Conservation (phyloP, 495 filamentous ascomycete genomes). For the Pseudoneurospora amorphoporcata region DNA sequence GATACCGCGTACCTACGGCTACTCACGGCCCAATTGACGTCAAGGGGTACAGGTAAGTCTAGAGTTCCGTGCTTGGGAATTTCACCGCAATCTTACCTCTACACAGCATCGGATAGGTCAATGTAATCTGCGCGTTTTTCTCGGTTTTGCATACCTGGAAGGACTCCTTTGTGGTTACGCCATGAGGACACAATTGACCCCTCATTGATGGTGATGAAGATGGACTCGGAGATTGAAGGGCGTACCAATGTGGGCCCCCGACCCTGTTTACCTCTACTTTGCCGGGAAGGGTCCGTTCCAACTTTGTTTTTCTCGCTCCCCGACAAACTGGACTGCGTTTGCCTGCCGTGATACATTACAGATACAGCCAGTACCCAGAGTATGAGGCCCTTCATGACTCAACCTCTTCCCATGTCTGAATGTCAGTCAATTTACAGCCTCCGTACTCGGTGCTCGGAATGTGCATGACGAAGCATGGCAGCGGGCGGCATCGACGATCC, state of each 20-base stretch:
- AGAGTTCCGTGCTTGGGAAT: constrained; percentile 3
- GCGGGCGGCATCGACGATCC: not conserved
- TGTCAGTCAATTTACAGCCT: not conserved
- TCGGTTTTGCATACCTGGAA: constrained; percentile 4
- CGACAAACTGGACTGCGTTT: too few species aligned
- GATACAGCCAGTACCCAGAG: not conserved
- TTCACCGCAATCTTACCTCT: not conserved
- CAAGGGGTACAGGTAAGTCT: not conserved
- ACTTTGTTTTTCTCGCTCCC: too few species aligned
- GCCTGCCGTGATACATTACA: not conserved
- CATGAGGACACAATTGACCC: constrained; percentile 2
- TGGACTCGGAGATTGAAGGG: not conserved
- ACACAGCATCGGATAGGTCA: not conserved
- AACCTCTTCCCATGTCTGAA: not conserved
- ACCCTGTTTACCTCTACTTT: not conserved
- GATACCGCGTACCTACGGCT: constrained; percentile 17
- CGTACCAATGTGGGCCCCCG: not conserved
- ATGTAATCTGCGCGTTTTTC: constrained; percentile 8
- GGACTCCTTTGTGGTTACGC: not conserved
- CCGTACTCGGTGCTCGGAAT: not conserved
- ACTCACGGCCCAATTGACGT: constrained; percentile 15
- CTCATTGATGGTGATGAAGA: not conserved
- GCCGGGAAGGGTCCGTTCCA: not conserved
- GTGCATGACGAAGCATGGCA: not conserved
- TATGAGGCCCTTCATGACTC: not conserved